phyloP scores from a whole-genome alignment of 2,329 filamentous ascomycete species.

The Didymella arachidicola region DNA sequence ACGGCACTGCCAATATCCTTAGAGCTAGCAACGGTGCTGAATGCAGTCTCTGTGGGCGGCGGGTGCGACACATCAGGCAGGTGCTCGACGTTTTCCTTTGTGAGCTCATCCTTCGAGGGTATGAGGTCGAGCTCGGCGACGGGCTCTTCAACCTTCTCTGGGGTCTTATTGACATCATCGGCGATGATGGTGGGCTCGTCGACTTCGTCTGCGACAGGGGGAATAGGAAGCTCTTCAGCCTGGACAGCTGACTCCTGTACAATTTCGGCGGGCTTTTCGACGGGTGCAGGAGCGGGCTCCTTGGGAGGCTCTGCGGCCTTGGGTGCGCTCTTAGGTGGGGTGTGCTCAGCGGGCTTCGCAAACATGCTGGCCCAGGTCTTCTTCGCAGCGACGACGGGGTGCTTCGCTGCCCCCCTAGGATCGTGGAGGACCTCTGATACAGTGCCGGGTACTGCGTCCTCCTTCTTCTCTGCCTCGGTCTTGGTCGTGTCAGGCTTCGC shows the following conservation, averaged over 20 bases:
- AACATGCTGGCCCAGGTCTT: conserved; percentile 65
- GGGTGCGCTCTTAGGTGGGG: conserved; percentile 46
- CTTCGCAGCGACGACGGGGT: conserved; percentile 46
- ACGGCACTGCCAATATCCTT: conserved; percentile 71
- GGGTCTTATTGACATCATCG: conserved; percentile 43
- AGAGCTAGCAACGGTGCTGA: conserved; percentile 88
- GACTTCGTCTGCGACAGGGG: conserved; percentile 50
- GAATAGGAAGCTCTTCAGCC: conserved; percentile 52
- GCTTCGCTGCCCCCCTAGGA: conserved; percentile 19
- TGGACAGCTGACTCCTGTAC: conserved; percentile 48
- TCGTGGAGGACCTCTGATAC: conserved; percentile 22
- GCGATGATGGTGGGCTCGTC: conserved; percentile 37
- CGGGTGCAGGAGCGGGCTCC: conserved; percentile 42
- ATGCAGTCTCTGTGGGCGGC: conserved; percentile 79
- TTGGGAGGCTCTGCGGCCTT: conserved; percentile 49
- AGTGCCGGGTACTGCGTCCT: conserved; percentile 27
- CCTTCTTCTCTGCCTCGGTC: conserved; percentile 25
- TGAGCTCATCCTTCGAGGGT: conserved; percentile 82
- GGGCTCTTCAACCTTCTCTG: conserved; percentile 54
- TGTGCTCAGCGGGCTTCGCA: conserved; percentile 57
- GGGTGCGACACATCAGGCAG: conserved; percentile 82
- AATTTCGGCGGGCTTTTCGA: conserved; percentile 51
- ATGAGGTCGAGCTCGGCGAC: conserved; percentile 62
- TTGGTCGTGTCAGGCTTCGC: conserved; percentile 19
- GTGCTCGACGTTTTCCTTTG: conserved; percentile 90